Evolutionary conservation across 2,329 filamentous ascomycete species (phyloP), one percentile per base, ranked within the genome.

Genomic region (Furcasterigmium furcatum): DNA sequence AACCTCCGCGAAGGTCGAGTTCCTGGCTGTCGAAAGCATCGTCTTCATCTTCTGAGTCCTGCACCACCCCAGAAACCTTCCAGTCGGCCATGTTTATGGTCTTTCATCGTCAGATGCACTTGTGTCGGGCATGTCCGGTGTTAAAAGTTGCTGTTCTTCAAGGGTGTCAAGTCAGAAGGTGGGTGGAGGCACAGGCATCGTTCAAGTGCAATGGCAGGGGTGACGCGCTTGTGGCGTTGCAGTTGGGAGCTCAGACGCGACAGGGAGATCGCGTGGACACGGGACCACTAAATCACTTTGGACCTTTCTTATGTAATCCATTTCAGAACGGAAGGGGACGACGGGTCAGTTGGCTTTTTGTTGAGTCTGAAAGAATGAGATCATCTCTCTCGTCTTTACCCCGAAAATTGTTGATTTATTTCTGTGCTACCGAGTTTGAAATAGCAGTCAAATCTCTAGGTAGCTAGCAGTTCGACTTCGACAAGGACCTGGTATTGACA

Each of bases 1-100:
- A 16, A 20, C 25, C 3, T 32, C 38, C n/a, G 18, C 10, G 29
- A 12, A 35, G 22, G 16, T 45, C 50, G 19, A 30, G 35, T 27
- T 49, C 50, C 46, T 68, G 59, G 47, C 59, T 66, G 46, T 73
- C 70, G 49, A 68, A 70, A 10, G 34, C n/a, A 44, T 57, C 67
- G 52, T 62, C 64, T 40, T 75, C 72, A 46, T 74, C 73, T 55
- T 76, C 73, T 50, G 73, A 76, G 58, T 76, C 73, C 46, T 73
- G 73, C 52, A 76, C 66, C 57, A 73, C 71, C 55, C 73, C 73
- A 59, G 71, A 58, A 54, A 72, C 69, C 66, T 68, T 75, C 73
- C 73, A 76, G 52, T 67, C 68, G 46, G 59, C 62, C 73, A 76
- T 76, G 16, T 6, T 18, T 16, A 19, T 18, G 4, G n/a, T 36